phyloP scores from a whole-genome alignment of 208 protist species.

The Lotmaria passim region DNA sequence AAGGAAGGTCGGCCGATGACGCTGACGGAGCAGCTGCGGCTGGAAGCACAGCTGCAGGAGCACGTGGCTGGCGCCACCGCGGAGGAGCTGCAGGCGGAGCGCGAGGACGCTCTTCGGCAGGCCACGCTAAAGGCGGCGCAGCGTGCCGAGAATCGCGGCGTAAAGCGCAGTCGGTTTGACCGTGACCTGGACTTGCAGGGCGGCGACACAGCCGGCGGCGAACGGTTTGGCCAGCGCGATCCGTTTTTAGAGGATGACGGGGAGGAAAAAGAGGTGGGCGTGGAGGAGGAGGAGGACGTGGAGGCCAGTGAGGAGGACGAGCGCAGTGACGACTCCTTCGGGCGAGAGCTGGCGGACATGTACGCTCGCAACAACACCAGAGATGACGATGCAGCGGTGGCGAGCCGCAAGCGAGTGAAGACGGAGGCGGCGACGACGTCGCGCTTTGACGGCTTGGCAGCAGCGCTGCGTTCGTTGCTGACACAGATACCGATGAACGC shows the following conservation, averaged over 20 bases:
- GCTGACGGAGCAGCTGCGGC: slow-evolving; percentile 80
- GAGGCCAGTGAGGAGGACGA: not conserved
- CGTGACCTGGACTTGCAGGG: slow-evolving; percentile 27
- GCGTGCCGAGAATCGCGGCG: slow-evolving; percentile 28
- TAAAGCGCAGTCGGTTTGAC: slow-evolving; percentile 32
- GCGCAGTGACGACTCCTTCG: slow-evolving; percentile 35
- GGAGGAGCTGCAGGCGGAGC: slow-evolving; percentile 62
- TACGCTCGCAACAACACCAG: slow-evolving; percentile 33
- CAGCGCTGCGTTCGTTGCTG: slow-evolving; percentile 48
- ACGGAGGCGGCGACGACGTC: slow-evolving; percentile 1
- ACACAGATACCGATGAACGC: slow-evolving; percentile 42
- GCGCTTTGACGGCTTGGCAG: slow-evolving; percentile 38
- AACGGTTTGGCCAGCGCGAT: not conserved
- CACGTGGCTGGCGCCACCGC: slow-evolving; percentile 52
- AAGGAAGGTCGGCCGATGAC: slow-evolving; percentile 82
- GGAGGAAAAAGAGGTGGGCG: not conserved
- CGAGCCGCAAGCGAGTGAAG: slow-evolving; percentile 21
- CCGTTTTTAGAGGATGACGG: slow-evolving; percentile 18
- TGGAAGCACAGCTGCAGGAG: slow-evolving; percentile 71
- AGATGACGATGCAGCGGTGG: slow-evolving; percentile 21
- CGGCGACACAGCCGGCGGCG: not conserved
- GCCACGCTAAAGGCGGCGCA: slow-evolving; percentile 38
- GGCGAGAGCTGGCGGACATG: slow-evolving; percentile 31
- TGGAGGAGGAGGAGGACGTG: not conserved
- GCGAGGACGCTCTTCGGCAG: slow-evolving; percentile 52